Percentiles rank a stretch among this genome's conserved stretches.
Conservation (phyloP, 2,329 filamentous ascomycete species). For the Bipolaris bicolor region DNA sequence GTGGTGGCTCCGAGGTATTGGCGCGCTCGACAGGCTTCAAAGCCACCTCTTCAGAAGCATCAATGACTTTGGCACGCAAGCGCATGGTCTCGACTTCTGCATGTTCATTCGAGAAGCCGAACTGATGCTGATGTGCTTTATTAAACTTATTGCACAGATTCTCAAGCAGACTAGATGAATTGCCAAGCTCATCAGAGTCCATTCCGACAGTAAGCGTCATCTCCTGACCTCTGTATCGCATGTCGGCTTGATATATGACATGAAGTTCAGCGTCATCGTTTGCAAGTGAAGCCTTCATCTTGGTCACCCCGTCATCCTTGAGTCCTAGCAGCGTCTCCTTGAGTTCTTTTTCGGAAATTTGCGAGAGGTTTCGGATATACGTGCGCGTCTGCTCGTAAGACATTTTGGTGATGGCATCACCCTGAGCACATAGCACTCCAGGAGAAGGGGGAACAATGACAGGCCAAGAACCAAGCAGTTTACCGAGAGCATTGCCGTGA, state of each 20-base stretch:
- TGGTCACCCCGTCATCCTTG: conserved; percentile 47
- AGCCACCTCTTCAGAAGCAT: conserved; percentile 51
- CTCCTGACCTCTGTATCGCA: conserved; percentile 57
- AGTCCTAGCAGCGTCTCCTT: conserved; percentile 43
- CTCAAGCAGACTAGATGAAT: conserved; percentile 38
- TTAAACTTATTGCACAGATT: conserved; percentile 51
- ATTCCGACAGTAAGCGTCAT: conserved; percentile 48
- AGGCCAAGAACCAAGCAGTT: conserved; percentile 58
- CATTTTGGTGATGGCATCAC: conserved; percentile 58
- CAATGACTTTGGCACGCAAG: conserved; percentile 53
- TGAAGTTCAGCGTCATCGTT: conserved; percentile 41
- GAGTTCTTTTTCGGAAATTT: conserved; percentile 46
- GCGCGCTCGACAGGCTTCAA: conserved; percentile 46
- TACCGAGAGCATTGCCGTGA: conserved; percentile 59
- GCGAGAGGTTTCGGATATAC: conserved; percentile 52
- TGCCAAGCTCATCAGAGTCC: conserved; percentile 43
- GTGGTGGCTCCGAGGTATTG: conserved; percentile 35
- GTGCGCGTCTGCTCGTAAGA: conserved; percentile 56
- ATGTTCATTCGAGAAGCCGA: conserved; percentile 52
- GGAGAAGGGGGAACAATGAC: conserved; percentile 61
- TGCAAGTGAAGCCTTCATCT: conserved; percentile 48
- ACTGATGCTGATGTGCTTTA: conserved; percentile 53
- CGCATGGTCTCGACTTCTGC: conserved; percentile 58
- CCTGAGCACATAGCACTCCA: conserved; percentile 58
- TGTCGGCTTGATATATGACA: conserved; percentile 52